Base-by-base conservation (phyloP, 108 stramenopile genomes). In the Cyclotella kingstonii region DNA sequence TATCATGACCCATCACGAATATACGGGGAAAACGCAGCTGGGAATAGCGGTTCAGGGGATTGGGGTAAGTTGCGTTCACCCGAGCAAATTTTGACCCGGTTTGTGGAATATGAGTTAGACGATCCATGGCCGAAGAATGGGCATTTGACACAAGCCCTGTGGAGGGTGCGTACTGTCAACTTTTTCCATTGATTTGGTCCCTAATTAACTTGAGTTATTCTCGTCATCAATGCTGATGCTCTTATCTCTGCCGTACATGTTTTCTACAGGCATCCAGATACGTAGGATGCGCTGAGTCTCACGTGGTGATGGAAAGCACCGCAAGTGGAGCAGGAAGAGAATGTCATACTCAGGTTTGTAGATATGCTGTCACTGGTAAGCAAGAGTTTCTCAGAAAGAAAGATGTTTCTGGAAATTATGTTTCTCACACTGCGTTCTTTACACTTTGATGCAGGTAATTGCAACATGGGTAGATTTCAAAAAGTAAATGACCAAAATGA, bases 311-410 rank as follows among this genome's bases (percentile, higher is more conserved):
- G 52, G 59, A 30, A 51, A 19, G 4, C 10, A 17, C 10, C 3
- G 23, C 1, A 0, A 59, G 33, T 18, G 41, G 26, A 14, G 19
- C 18, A 4, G 25, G n/a, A 27, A 18, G 41, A 21, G 41, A 70
- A 12, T 70, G 69, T 23, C 69, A 70, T 46, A 70, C 69, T 1
- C 69, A 70, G 19, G 69, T 70, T 31, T 70, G 69, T 40, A 42
- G 69, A 35, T 60, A 44, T 30, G 66, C 17, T 9, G 17, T 21
- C 31, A n/a, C 38, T 0, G 22, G 25, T n/a, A 21, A 66, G n/a
- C n/a, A n/a, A n/a, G n/a, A n/a, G n/a, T n/a, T n/a, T n/a, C n/a
- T n/a, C n/a, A n/a, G n/a, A n/a, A n/a, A n/a, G n/a, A n/a, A n/a
- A n/a, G n/a, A n/a, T n/a, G n/a, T n/a, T n/a, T n/a, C n/a, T n/a